Evolutionary conservation across 2,329 filamentous ascomycete species (phyloP), one percentile per base, ranked within the genome.

Genomic region (Colletotrichum godetiae): DNA sequence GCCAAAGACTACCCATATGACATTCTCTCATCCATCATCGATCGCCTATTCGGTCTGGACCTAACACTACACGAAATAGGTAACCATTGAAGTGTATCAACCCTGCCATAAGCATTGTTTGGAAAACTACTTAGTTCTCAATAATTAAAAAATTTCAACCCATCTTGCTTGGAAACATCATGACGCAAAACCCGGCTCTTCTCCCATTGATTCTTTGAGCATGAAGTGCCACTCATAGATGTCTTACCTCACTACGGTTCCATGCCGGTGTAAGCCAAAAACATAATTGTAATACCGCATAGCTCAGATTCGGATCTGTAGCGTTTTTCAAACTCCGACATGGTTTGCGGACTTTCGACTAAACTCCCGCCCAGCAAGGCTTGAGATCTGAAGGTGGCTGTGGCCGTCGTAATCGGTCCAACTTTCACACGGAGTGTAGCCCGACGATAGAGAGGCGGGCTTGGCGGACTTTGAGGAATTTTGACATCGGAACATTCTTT

Each of bases 111-210:
- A 49, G 15, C 22, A 11, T n/a, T 22, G 3, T 2, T 22, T 49
- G 15, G 8, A 1, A 0, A 19, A 3, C 0, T 11, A 42, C 42
- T n/a, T 8, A 2, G 7, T 22, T 22, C 19, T 49, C 8, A 19
- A 49, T 22, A 22, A 2, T 12, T 42, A n/a, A 46, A 19, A 22
- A 10, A 5, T 11, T n/a, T 42, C 5, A 42, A 19, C 6, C 0
- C 8, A 19, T 19, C 37, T 7, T 42, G 37, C 2, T 15, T 49
- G n/a, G 19, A 49, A 49, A n/a, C 19, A n/a, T 49, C 11, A 5
- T 22, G n/a, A 5, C 0, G 37, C 8, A 15, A 42, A 42, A 5
- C 15, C 7, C 1, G 1, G 1, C 1, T 37, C 6, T 19, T 3
- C 10, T 42, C 3, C 15, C 13, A 15, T 5, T 6, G 13, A 15